phyloP scores from a whole-genome alignment of 75 land plant genomes.

The Pinus tabuliformis region DNA sequence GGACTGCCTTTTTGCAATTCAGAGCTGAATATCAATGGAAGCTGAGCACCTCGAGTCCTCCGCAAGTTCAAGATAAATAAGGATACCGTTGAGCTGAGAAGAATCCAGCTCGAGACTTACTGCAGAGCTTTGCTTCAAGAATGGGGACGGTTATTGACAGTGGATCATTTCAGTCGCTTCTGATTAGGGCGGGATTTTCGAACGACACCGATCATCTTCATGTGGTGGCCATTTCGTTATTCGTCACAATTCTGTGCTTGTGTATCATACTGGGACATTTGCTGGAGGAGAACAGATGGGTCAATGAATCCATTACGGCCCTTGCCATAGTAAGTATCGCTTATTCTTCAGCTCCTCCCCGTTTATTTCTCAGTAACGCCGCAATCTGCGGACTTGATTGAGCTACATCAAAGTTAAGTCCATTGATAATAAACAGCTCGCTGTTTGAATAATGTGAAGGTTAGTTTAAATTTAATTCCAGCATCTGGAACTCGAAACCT shows the following conservation, averaged over 20 bases:
- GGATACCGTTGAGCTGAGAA: not conserved
- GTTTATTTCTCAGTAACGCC: not conserved
- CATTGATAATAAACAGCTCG: not conserved
- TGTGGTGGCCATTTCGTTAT: constrained; percentile 65
- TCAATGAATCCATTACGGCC: constrained; percentile 87
- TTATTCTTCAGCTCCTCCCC: not conserved
- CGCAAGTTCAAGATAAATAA: not conserved
- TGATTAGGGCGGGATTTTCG: not conserved
- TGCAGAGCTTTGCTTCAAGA: not conserved
- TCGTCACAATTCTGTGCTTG: constrained; percentile 72
- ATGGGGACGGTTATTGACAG: not conserved
- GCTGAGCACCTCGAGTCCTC: not conserved
- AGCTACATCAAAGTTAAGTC: no score
- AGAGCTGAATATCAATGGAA: not conserved
- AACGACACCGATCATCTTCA: constrained; percentile 17
- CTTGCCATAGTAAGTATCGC: constrained; percentile 53
- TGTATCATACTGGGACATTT: constrained; percentile 89
- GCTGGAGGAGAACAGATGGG: constrained; percentile 81
- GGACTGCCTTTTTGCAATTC: not conserved
- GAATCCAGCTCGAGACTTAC: not conserved
- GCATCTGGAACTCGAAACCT: not conserved
- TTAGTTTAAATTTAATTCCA: not conserved
- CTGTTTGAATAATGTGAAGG: not conserved
- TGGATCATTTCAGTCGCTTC: constrained; percentile 1
- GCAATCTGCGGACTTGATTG: no score